Conservation (phyloP, 495 filamentous ascomycete species). For the Rostrohypoxylon terebratum region DNA sequence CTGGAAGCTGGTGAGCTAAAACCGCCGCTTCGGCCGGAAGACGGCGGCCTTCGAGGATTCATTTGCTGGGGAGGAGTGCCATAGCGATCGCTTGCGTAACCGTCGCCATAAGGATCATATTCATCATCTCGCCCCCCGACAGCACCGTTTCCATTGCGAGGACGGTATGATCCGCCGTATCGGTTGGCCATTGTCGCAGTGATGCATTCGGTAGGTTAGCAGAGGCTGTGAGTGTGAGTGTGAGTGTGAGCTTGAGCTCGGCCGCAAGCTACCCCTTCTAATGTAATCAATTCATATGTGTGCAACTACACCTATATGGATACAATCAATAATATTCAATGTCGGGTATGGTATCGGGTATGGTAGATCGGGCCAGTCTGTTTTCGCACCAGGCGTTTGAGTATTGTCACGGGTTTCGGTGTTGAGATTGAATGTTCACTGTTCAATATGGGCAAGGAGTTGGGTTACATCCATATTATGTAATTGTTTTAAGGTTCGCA, state of each 20-base stretch:
- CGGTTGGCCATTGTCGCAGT: constrained; percentile 56
- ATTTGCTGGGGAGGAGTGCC: constrained; percentile 45
- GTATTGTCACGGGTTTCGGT: neutral
- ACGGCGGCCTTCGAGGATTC: constrained; percentile 45
- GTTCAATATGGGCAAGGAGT: neutral
- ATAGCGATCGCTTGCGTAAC: constrained; percentile 57
- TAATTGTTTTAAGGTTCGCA: constrained; percentile 14
- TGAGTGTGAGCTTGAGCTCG: constrained; percentile 10
- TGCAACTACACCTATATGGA: neutral
- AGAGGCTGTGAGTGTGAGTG: constrained; percentile 12
- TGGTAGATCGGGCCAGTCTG: neutral
- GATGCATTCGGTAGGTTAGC: constrained; percentile 42
- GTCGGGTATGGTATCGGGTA: neutral
- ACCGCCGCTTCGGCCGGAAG: constrained; percentile 25
- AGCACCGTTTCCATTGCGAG: constrained; percentile 41
- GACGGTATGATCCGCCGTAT: constrained; percentile 58
- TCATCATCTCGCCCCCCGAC: constrained; percentile 53
- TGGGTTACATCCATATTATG: neutral
- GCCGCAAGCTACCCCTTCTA: neutral
- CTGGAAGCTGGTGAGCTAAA: constrained; percentile 40
- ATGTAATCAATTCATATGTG: neutral
- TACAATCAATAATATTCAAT: neutral
- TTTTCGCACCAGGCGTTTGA: neutral
- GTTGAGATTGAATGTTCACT: neutral
- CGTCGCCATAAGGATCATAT: constrained; percentile 61